Base-by-base conservation (phyloP, 1,284 basidiomycete genomes). In the Austroboletus sp. region DNA sequence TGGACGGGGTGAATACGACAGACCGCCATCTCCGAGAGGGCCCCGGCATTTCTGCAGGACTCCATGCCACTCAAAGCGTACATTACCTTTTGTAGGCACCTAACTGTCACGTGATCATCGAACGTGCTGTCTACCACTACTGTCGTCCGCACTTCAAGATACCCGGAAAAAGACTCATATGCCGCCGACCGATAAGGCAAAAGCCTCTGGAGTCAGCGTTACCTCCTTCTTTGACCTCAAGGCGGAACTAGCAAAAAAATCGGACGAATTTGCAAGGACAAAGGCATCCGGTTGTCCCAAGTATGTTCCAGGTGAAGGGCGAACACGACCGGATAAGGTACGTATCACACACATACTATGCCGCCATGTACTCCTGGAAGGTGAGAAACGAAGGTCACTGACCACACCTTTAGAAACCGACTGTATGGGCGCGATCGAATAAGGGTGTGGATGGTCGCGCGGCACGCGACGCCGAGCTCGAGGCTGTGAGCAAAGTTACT, bases 211-310 rank as follows among this genome's bases (percentile, higher is more conserved):
- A 4, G 72, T 86, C 57, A 84, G 78, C 51, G 72, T 80, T 1
- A 75, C 73, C 47, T 85, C 85, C 0, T 86, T 88, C 62, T 75
- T 88, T 21, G 83, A 88, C 57, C 75, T 89, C 36, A 85, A 83
- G 53, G 80, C 83, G 3, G 80, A 87, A 48, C 67, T 89, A 0
- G 72, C 78, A 1, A 84, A 80, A 54, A 71, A 81, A 53, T 78
- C 84, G 56, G 75, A 77, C 40, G 78, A 81, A 38, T 78, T 83
- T 46, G 49, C 70, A 8, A 78, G 73, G 58, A 73, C 70, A 42
- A 86, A 82, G 53, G 75, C 74, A 13, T 66, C 74, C 16, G 81
- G 80, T 6, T 74, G 74, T 54, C 66, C 67, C 27, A 71, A 66
- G 23, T 65, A 69, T 16, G 62, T 78, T 19, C 70, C 77, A 6